Evolutionary conservation across 768 basidiomycete species (phyloP), one percentile per base, ranked within the genome.

Genomic region (Russula griseocarnosa): DNA sequence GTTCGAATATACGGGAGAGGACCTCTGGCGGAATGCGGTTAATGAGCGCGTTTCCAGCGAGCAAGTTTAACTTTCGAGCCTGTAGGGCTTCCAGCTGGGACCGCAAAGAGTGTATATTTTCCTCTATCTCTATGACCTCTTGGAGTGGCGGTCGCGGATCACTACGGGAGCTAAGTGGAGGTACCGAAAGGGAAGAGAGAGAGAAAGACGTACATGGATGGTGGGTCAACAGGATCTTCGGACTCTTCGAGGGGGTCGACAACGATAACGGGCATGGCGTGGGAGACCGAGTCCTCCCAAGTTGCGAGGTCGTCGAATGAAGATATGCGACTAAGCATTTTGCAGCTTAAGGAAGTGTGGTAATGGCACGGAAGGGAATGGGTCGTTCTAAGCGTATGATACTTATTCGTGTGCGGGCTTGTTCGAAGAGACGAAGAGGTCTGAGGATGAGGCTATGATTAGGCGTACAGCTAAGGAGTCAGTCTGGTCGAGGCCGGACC

Each of bases 1-100:
- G 67, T 60, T 73, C 73, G 63, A 74, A 72, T 9, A 74, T 67
- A 26, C 72, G 71, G 42, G 70, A 69, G 22, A 74, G 69, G 38
- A 74, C 65, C 55, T 74, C 73, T 7, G 73, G 65, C 1, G 73
- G 73, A 16, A 74, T 61, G 50, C 67, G 66, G 26, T 57, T 52
- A 10, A 74, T 70, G 59, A 74, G 72, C 18, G 73, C 72, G 11
- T 67, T 69, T 10, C 60, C 51, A 7, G 68, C 71, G 13, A 73
- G 70, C 7, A 73, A 55, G n/a, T 69, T 51, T 36, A 66, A 24
- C 51, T 70, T 70, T 50, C 56, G 58, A 22, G 70, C 38, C 46
- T 65, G 69, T 18, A 74, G 72, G 1, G 46, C 40, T n/a, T 53
- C 60, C n/a, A 74, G 57, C 51, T 71, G 61, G 26, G 62, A 61